Percentiles rank a stretch among this genome's conserved stretches.
phyloP scores from a whole-genome alignment of 2,329 filamentous ascomycete genomes.

The Diaporthe humulicola region DNA sequence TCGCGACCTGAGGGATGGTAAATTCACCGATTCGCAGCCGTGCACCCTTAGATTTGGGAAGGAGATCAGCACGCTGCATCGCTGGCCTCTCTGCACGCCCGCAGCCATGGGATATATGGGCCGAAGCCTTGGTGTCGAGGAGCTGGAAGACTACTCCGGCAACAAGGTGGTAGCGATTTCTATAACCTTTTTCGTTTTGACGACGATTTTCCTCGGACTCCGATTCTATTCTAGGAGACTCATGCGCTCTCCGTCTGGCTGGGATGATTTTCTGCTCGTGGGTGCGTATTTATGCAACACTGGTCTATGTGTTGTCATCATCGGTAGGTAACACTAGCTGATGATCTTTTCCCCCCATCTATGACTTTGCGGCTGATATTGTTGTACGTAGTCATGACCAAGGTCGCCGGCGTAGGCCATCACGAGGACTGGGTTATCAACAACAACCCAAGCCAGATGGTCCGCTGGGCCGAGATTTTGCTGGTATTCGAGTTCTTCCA shows the following conservation, averaged over 20 bases:
- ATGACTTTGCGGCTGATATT: not conserved
- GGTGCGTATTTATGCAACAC: not conserved
- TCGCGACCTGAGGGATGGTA: not conserved
- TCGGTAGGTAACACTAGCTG: not conserved
- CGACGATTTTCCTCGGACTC: not conserved
- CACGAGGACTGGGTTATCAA: not conserved
- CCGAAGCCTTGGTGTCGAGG: not conserved
- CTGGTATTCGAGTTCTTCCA: not conserved
- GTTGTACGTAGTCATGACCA: not conserved
- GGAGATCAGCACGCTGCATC: not conserved
- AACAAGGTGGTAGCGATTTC: not conserved
- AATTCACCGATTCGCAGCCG: too few relatives aligned
- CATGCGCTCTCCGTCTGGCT: constrained; percentile 8
- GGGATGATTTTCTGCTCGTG: constrained; percentile 4
- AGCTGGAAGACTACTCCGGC: not conserved
- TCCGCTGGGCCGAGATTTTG: not conserved
- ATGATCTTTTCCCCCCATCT: too few relatives aligned
- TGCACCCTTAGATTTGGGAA: not conserved
- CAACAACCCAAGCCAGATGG: not conserved
- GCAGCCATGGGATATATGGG: not conserved
- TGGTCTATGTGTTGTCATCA: not conserved
- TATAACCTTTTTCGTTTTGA: not conserved
- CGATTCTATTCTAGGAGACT: not conserved
- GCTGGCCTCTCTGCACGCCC: not conserved
- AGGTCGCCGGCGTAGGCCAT: not conserved